Conservation (phyloP, 2,329 filamentous ascomycete species). For the Cercospora beticola region DNA sequence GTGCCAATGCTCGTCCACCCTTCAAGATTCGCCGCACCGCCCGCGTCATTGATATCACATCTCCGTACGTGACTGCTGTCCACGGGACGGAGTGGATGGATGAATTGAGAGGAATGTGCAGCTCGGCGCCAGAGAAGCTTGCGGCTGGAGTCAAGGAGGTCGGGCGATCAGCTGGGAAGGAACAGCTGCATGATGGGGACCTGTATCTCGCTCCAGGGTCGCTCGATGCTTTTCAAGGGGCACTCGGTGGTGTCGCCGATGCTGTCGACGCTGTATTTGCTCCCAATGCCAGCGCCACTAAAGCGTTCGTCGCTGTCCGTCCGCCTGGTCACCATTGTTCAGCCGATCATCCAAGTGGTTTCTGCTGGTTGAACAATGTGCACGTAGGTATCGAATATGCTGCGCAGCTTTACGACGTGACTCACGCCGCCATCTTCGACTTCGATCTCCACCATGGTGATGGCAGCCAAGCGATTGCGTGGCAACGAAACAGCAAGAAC, state of each 20-base stretch:
- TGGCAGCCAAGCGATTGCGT: slow-evolving; percentile 91
- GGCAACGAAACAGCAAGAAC: slow-evolving; percentile 80
- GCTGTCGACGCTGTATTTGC: slow-evolving; percentile 83
- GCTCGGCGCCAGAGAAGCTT: slow-evolving; percentile 73
- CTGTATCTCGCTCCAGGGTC: slow-evolving; percentile 88
- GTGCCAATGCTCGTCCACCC: slow-evolving; percentile 59
- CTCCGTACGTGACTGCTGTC: slow-evolving; percentile 80
- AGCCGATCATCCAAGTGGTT: slow-evolving; percentile 82
- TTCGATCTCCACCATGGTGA: slow-evolving; percentile 92
- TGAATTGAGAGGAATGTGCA: slow-evolving; percentile 82
- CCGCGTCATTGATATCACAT: slow-evolving; percentile 68
- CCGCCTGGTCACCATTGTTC: slow-evolving; percentile 97
- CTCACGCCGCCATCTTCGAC: slow-evolving; percentile 90
- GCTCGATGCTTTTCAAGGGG: slow-evolving; percentile 81
- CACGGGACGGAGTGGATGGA: slow-evolving; percentile 93
- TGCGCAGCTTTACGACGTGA: slow-evolving; percentile 77
- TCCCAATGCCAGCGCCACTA: slow-evolving; percentile 37
- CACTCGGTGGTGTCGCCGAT: slow-evolving; percentile 88
- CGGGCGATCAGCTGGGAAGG: slow-evolving; percentile 58
- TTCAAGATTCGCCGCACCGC: slow-evolving; percentile 84
- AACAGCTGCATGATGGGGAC: slow-evolving; percentile 79
- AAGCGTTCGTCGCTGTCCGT: slow-evolving; percentile 88
- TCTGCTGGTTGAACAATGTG: slow-evolving; percentile 98
- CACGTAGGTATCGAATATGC: slow-evolving; percentile 95
- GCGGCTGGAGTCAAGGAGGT: slow-evolving; percentile 77